Evolutionary conservation across 2,329 filamentous ascomycete genomes (phyloP).

Genomic region (Cytospora leucostoma): DNA sequence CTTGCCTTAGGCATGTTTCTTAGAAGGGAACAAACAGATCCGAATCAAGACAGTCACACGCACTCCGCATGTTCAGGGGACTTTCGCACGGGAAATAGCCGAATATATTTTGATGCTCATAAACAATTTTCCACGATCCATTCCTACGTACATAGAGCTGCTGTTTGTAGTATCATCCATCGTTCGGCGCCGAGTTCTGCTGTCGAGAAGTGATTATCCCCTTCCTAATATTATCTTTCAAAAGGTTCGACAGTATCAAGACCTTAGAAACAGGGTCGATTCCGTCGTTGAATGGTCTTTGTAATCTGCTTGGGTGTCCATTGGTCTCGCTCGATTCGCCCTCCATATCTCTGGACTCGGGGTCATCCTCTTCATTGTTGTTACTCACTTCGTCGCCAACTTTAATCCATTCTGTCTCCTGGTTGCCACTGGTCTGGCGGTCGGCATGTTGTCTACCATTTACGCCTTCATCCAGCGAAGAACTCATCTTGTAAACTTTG

Average conservation of each 20-base stretch:
- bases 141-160: no score
- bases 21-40: not conserved
- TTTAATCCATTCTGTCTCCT: not conserved
- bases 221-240: not conserved
- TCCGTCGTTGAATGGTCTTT: not conserved
- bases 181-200: not conserved
- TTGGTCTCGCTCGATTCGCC: not conserved
- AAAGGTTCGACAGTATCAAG: not conserved
- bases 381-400: not conserved
- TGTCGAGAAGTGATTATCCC: not conserved
- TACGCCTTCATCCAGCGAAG: not conserved
- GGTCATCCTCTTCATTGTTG: not conserved
- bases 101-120: no score
- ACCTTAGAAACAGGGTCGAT: not conserved
- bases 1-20: conserved; percentile 16
- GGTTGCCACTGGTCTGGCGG: not conserved
- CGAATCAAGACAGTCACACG: not conserved
- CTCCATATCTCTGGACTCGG: not conserved
- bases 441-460: not conserved
- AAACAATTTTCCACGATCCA: no score
- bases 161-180: not conserved
- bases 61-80: not conserved
- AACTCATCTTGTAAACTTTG: not conserved
- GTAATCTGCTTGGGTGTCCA: not conserved
- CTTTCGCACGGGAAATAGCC: no score